Percentiles rank a stretch among this genome's conserved stretches.
These are phyloP conservation scores for Backusella psychrophila DNA, from an alignment of 192 early-diverging fungal genomes.

Conservation along the genomic window DNA sequence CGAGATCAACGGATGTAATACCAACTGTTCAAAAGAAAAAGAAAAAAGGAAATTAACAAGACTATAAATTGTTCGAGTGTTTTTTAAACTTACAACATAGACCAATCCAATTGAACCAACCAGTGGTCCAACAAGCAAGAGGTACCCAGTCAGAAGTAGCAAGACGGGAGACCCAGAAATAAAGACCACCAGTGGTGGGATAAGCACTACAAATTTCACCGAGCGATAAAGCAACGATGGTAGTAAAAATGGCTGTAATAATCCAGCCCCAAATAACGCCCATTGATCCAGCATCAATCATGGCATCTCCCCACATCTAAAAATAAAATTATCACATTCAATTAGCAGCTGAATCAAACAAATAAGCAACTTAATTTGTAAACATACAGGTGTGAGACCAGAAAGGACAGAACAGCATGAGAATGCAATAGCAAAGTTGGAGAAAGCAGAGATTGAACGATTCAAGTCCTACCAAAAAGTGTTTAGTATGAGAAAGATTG, in stretches of 20 bases:
- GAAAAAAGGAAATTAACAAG: neutral
- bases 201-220: conserved; percentile 55
- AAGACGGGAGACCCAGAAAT: conserved; percentile 52
- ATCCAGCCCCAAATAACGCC: conserved; percentile 56
- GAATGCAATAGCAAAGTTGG: conserved; percentile 56
- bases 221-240: conserved; percentile 43
- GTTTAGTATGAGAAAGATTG: neutral
- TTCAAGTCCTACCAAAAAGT: conserved; percentile 41
- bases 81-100: conserved; percentile 31
- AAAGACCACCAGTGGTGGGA: conserved; percentile 49
- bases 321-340: neutral
- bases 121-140: conserved; percentile 50
- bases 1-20: conserved; percentile 49
- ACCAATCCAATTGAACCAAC: conserved; percentile 53
- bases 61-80: neutral
- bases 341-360: neutral
- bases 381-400: conserved; percentile 41
- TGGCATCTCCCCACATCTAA: conserved; percentile 41
- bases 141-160: conserved; percentile 47
- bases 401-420: conserved; percentile 52
- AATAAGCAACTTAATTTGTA: neutral
- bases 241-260: conserved; percentile 42
- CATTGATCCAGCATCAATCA: conserved; percentile 48
- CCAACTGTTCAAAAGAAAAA: neutral
- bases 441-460: conserved; percentile 49